Conservation (phyloP, 2,329 filamentous ascomycete species). For the Colletotrichum euphorbiae region DNA sequence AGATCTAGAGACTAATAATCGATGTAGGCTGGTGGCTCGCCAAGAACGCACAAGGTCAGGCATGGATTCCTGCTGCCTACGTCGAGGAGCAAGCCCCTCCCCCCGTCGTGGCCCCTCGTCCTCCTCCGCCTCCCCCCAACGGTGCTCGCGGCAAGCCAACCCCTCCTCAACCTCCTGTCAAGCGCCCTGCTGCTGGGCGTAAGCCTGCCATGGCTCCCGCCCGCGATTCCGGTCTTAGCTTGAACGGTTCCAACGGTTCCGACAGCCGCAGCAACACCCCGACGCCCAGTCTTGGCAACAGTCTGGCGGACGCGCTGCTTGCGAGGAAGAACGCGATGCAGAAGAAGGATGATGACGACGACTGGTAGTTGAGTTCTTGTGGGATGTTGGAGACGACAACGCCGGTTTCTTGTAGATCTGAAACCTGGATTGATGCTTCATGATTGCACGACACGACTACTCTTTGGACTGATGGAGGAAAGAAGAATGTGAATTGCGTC, state of each 20-base stretch:
- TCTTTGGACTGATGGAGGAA: conserved; percentile 35
- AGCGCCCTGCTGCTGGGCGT: conserved; percentile 78
- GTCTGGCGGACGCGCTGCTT: conserved; percentile 81
- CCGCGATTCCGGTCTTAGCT: conserved; percentile 78
- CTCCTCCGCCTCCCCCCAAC: conserved; percentile 74
- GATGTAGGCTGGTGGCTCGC: conserved; percentile 92
- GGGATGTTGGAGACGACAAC: conserved; percentile 29
- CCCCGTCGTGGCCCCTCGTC: conserved; percentile 68
- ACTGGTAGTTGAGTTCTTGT: conserved; percentile 64
- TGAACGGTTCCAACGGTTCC: conserved; percentile 66
- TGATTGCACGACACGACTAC: conserved; percentile 40
- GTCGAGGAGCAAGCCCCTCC: conserved; percentile 84
- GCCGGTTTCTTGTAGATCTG: conserved; percentile 33
- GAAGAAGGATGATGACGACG: conserved; percentile 74
- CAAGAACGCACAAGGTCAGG: conserved; percentile 78
- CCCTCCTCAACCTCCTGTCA: conserved; percentile 82
- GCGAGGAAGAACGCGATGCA: conserved; percentile 83
- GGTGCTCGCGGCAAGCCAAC: conserved; percentile 71
- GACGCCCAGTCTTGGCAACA: conserved; percentile 77
- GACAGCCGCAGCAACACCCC: conserved; percentile 78
- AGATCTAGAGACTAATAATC: conserved; percentile 54
- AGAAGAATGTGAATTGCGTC: conserved; percentile 25
- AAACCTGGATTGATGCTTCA: conserved; percentile 37
- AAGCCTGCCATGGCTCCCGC: conserved; percentile 75
- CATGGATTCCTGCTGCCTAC: conserved; percentile 95